These are phyloP conservation scores for Candida vaughaniae DNA, from an alignment of 805 yeast genomes.

Conservation along the genomic window DNA sequence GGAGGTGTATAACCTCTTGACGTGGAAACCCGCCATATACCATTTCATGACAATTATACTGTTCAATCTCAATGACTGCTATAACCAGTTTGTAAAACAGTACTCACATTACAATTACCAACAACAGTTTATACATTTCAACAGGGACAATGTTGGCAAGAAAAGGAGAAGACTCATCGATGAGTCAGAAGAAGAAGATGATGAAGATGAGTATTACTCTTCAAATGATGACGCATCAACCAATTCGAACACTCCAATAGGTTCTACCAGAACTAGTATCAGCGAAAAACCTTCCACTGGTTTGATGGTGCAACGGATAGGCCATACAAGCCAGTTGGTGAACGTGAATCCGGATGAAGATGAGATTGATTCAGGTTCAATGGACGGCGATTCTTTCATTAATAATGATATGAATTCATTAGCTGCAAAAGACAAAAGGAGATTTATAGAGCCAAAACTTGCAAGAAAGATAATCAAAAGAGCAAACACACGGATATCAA, in stretches of 20 bases:
- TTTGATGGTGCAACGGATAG: constrained; percentile 6
- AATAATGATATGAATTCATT: constrained; percentile 8
- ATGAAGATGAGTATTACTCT: constrained; percentile 1
- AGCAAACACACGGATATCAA: constrained; percentile 13
- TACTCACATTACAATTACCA: constrained; percentile 23
- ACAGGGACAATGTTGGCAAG: constrained; percentile 12
- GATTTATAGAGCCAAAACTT: constrained; percentile 12
- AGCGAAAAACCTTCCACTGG: constrained; percentile 1
- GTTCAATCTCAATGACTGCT: constrained; percentile 42
- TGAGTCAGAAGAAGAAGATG: constrained; percentile 1
- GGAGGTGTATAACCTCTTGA: constrained; percentile 42
- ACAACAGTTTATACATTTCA: constrained; percentile 6
- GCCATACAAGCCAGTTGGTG: constrained; percentile 7
- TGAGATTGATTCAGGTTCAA: background rate
- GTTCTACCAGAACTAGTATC: background rate
- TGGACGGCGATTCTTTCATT: constrained; percentile 8
- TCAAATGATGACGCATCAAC: constrained; percentile 1
- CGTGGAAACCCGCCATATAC: constrained; percentile 43
- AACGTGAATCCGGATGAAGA: background rate
- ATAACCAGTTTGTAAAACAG: constrained; percentile 31
- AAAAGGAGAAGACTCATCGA: constrained; percentile 1
- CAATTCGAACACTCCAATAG: constrained; percentile 1
- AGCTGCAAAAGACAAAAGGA: constrained; percentile 9
- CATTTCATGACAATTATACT: constrained; percentile 39
- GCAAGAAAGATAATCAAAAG: constrained; percentile 11